These are phyloP conservation scores for Aphanomyces invadans DNA, from an alignment of 352 stramenopile genomes.

Conservation along the genomic window DNA sequence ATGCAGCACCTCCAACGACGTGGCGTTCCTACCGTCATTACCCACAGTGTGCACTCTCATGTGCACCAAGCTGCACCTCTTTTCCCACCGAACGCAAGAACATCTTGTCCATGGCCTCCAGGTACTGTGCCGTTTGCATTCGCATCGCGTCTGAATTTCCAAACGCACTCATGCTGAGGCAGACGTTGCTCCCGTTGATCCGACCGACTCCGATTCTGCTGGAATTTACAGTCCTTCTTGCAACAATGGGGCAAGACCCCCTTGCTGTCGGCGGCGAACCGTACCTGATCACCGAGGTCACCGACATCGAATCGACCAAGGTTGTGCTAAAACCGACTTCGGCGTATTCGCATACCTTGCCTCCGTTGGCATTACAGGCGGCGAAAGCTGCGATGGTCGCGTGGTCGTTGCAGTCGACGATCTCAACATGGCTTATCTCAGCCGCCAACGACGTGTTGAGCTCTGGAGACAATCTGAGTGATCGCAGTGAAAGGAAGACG, in stretches of 20 bases:
- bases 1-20: neutral
- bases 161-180: neutral
- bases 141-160: neutral
- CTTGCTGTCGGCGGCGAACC: neutral
- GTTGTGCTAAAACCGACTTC: neutral
- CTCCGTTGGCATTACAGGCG: neutral
- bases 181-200: neutral
- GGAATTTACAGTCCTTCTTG: neutral
- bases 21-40: neutral
- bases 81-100: constrained; percentile 1
- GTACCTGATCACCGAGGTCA: too few species aligned
- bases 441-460: too few species aligned
- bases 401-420: neutral
- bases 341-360: neutral
- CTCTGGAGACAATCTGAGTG: neutral
- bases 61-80: neutral
- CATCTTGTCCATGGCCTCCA: constrained; percentile 1
- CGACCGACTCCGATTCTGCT: neutral
- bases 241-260: neutral
- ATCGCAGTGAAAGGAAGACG: neutral
- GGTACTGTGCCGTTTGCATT: neutral
- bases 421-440: neutral
- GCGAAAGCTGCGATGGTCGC: neutral
- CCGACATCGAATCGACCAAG: too few species aligned
- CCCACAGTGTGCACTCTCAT: neutral